Evolutionary conservation across 257 asterid genomes (phyloP), one percentile per base, ranked within the genome.

Genomic region (Gentiana straminea): DNA sequence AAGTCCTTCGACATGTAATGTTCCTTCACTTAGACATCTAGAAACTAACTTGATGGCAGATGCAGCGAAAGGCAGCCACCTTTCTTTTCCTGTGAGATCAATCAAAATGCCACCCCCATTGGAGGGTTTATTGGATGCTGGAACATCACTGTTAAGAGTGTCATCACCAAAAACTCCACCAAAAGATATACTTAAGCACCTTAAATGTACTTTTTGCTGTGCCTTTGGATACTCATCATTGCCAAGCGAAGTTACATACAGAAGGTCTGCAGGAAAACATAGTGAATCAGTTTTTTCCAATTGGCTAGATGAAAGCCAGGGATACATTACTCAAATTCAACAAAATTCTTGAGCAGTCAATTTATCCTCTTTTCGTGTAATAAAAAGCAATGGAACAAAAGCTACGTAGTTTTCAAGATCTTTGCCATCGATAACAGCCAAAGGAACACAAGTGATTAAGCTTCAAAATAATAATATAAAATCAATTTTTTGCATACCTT

Each of bases 1-100:
- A 70, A 91, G 89, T 62, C 95, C 96, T 81, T 91, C 95, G 54
- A 84, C 88, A 58, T 87, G 81, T 59, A 87, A 68, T 64, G 92
- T 87, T 74, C 95, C 96, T 68, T 87, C 95, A 24, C 89, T 78
- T 72, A 87, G 78, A 77, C 86, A 82, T 76, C 81, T 84, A 70
- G 76, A 73, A 9, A 91, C 82, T 73, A 91, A 77, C 89, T 81
- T 91, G 77, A 91, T 67, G 61, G 79, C 78, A 64, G 81, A 78
- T 51, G 92, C 72, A 63, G 96, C 90, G 74, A 91, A 83, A 47
- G 79, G 84, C 67, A 70, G 78, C 75, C 84, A 73, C 72, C 85
- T 91, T 60, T 83, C 89, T 68, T 71, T 82, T 60, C 83, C 84
- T 7, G 86, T 75, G 73, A 91, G 79, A 77, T 83, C 79, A 60